These are phyloP conservation scores for Phialemoniopsis sp. DNA, from an alignment of 2,329 filamentous ascomycete species.

Conservation along the genomic window DNA sequence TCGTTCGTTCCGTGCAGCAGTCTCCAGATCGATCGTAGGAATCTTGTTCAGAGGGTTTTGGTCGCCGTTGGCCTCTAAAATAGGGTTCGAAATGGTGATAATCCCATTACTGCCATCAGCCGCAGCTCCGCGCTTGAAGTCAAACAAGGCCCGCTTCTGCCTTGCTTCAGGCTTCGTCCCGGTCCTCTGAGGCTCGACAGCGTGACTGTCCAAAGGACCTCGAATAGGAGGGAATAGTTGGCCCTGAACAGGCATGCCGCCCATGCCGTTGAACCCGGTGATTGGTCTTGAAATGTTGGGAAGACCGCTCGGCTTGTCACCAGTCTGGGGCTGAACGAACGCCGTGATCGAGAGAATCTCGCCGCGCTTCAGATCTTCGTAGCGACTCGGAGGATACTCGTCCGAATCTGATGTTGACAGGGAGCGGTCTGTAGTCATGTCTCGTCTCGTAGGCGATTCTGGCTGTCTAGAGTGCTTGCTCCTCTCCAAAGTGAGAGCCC, in stretches of 20 bases:
- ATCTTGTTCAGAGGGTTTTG: constrained; percentile 39
- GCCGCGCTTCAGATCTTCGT: constrained; percentile 43
- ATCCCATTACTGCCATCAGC: constrained; percentile 29
- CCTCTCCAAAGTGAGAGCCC: constrained; percentile 21
- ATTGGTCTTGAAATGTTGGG: constrained; percentile 30
- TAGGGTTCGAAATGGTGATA: constrained; percentile 44
- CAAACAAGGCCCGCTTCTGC: constrained; percentile 21
- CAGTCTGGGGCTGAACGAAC: constrained; percentile 24
- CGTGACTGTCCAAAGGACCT: constrained; percentile 14
- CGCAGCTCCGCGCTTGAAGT: constrained; percentile 15
- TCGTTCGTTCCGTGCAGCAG: constrained; percentile 41
- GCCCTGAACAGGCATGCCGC: constrained; percentile 32
- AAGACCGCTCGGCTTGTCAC: constrained; percentile 19
- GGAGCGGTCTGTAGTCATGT: constrained; percentile 28
- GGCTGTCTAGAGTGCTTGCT: constrained; percentile 22
- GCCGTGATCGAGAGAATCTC: constrained; percentile 29
- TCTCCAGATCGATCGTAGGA: constrained; percentile 43
- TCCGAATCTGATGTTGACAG: constrained; percentile 34
- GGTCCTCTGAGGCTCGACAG: constrained; percentile 10
- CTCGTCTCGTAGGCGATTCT: constrained; percentile 31
- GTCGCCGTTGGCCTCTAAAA: constrained; percentile 31
- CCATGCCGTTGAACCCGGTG: constrained; percentile 27
- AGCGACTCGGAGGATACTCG: constrained; percentile 39
- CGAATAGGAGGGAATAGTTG: constrained; percentile 36
- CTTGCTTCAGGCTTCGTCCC: constrained; percentile 10